Evolutionary conservation across 805 yeast genomes (phyloP).

Genomic region (Cyberlindnera euphorbiiphila): DNA sequence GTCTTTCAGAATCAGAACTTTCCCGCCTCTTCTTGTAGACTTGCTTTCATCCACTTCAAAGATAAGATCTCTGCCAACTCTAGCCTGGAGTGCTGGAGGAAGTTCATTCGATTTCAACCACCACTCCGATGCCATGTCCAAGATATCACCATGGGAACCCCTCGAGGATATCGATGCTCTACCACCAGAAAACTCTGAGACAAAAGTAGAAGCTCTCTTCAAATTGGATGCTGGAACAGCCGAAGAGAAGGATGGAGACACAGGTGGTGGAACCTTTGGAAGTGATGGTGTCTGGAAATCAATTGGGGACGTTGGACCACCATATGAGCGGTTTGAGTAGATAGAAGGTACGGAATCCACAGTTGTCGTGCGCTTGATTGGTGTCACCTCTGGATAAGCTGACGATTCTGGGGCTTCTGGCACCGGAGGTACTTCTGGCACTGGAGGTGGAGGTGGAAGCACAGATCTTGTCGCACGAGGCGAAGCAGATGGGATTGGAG

Average conservation of each 20-base stretch:
- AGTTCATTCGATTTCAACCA: slow-evolving; percentile 53
- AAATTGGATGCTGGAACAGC: slow-evolving; percentile 12
- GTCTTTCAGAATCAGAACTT: slow-evolving; percentile 47
- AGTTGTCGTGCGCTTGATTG: slow-evolving; percentile 8
- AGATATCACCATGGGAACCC: slow-evolving; percentile 26
- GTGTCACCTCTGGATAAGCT: slow-evolving; percentile 5
- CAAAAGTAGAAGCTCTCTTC: slow-evolving; percentile 21
- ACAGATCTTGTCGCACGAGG: no score
- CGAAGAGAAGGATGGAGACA: slow-evolving; percentile 1
- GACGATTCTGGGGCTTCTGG: slow-evolving; percentile 10
- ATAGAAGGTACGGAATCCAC: slow-evolving; percentile 7
- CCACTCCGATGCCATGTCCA: slow-evolving; percentile 49
- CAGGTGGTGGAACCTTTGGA: slow-evolving; percentile 9
- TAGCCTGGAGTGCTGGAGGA: slow-evolving; percentile 47
- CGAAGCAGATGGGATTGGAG: slow-evolving; percentile 17
- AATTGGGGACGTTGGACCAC: slow-evolving; percentile 7
- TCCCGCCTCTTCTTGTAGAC: slow-evolving; percentile 54
- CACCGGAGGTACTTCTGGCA: slow-evolving; percentile 6
- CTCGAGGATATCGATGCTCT: slow-evolving; percentile 3
- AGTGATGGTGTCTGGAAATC: slow-evolving; percentile 9
- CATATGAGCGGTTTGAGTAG: slow-evolving; percentile 5
- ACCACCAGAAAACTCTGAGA: slow-evolving; percentile 7
- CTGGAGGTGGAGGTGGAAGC: slow-evolving; percentile 10
- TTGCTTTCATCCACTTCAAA: slow-evolving; percentile 62
- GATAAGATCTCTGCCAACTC: slow-evolving; percentile 45